These are phyloP conservation scores for Gnomoniopsis sp. DNA, from an alignment of 2,329 filamentous ascomycete genomes.

Conservation along the genomic window DNA sequence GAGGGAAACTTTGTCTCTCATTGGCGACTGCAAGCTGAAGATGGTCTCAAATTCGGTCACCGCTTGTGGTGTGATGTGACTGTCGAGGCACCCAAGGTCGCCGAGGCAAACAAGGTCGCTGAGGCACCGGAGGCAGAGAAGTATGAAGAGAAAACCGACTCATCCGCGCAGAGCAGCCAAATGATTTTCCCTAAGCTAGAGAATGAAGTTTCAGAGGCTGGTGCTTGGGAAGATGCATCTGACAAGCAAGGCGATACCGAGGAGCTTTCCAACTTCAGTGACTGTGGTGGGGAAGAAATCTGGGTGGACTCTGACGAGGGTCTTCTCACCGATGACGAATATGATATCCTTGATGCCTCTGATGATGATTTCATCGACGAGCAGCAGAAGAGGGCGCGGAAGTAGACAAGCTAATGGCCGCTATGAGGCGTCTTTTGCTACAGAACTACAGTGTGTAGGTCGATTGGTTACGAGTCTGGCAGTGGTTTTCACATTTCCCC, in stretches of 20 bases:
- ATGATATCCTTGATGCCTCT: conserved; percentile 92
- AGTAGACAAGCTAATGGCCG: background rate
- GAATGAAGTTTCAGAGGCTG: conserved; percentile 74
- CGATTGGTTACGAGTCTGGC: conserved; percentile 7
- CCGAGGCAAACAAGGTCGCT: conserved; percentile 25
- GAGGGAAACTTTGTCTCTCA: conserved; percentile 85
- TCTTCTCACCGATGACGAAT: conserved; percentile 96
- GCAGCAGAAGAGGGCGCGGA: conserved; percentile 37
- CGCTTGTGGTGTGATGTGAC: conserved; percentile 92
- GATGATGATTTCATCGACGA: conserved; percentile 76
- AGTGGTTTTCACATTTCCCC: background rate
- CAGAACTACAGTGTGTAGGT: conserved; percentile 3
- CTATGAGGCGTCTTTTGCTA: background rate
- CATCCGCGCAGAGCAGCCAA: conserved; percentile 45
- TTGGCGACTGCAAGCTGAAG: conserved; percentile 85
- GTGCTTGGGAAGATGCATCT: conserved; percentile 69
- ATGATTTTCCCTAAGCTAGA: conserved; percentile 98
- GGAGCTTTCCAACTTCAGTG: conserved; percentile 47
- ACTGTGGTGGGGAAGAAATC: conserved; percentile 54
- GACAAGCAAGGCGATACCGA: conserved; percentile 31
- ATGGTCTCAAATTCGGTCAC: conserved; percentile 83
- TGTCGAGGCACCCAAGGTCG: conserved; percentile 49
- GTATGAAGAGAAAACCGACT: conserved; percentile 49
- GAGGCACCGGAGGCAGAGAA: conserved; percentile 49
- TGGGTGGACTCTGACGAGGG: conserved; percentile 65